Evolutionary conservation across 495 filamentous ascomycete genomes (phyloP).

Genomic region (Tuber indicum): DNA sequence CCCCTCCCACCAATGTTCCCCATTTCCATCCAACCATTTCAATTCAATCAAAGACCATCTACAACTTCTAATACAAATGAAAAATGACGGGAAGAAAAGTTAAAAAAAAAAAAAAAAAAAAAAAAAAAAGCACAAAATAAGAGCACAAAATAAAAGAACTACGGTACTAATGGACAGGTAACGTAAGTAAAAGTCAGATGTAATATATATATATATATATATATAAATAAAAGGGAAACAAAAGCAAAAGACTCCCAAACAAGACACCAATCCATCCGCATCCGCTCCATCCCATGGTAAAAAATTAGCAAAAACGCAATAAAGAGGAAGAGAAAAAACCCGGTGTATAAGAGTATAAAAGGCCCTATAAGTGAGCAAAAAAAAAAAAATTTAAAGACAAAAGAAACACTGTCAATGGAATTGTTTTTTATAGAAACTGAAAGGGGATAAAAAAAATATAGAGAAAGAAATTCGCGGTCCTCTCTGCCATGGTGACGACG

Average conservation of each 20-base stretch:
- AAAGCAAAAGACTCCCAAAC: constrained; percentile 19
- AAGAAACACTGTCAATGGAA: not conserved
- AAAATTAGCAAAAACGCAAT: constrained; percentile 23
- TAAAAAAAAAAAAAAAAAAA: constrained; percentile 7
- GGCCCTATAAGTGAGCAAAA: constrained; percentile 42
- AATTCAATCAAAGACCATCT: not conserved
- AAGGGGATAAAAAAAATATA: constrained; percentile 31
- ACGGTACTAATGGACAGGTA: constrained; percentile 18
- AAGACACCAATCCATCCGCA: constrained; percentile 12
- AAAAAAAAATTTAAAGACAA: constrained; percentile 38
- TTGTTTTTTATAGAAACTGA: not conserved
- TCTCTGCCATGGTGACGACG: not conserved
- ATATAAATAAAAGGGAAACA: constrained; percentile 15
- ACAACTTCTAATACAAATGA: constrained; percentile 13
- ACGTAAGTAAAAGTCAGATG: constrained; percentile 14
- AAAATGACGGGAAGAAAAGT: constrained; percentile 10
- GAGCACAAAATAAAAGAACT: constrained; percentile 16
- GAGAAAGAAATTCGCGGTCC: not conserved
- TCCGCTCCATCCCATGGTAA: constrained; percentile 41
- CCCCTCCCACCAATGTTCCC: not conserved
- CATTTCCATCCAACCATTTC: not conserved
- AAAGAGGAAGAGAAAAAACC: constrained; percentile 20
- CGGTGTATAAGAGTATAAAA: constrained; percentile 29
- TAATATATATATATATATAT: constrained; percentile 6
- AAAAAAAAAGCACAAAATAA: constrained; percentile 7